A percentile compares a stretch with the other conserved stretches of the same genome.
Evolutionary conservation across 164 flowering plant genomes (phyloP).

Genomic region (Vitis vinifera): ASM3070453v1 NC_081808.1:24245501-24246000

Average conservation of each 20-base stretch:
- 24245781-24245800: conserved; percentile 10
- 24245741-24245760: conserved; percentile 21
- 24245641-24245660: no score
- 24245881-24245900: conserved; percentile 27
- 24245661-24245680: conserved; percentile 21
- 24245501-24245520: no score
- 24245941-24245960: conserved; percentile 19
- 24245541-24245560: background rate
- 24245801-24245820: background rate
- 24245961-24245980: conserved; percentile 22
- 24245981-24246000: conserved; percentile 23
- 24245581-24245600: background rate
- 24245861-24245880: conserved; percentile 20
- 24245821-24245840: conserved; percentile 20
- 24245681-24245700: conserved; percentile 24
- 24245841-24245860: conserved; percentile 22
- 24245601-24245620: background rate
- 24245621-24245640: background rate
- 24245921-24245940: conserved; percentile 21
- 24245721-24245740: conserved; percentile 24
- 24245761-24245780: conserved; percentile 24
- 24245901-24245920: conserved; percentile 19
- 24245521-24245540: no score
- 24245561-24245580: background rate
- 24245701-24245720: conserved; percentile 22